A percentile compares a stretch with the other conserved stretches of the same genome.
phyloP scores from a whole-genome alignment of 805 yeast genomes.

The Starmerella lactis-condensi region DNA sequence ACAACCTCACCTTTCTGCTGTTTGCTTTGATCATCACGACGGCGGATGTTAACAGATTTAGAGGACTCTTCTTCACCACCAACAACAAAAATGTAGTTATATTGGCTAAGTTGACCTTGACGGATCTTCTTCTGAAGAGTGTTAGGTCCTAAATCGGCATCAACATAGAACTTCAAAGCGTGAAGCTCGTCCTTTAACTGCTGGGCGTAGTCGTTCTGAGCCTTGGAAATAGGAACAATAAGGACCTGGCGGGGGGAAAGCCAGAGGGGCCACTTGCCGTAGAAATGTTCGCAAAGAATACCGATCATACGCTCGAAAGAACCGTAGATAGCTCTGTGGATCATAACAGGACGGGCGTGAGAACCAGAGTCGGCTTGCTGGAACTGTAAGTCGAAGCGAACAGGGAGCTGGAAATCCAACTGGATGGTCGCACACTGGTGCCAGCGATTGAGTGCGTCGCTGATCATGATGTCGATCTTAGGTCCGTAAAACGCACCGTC shows the following conservation, averaged over 20 bases:
- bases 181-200: conserved; percentile 47
- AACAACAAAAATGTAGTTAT: conserved; percentile 89
- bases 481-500: conserved; percentile 98
- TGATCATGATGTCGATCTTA: conserved; percentile 87
- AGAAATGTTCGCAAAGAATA: conserved; percentile 90
- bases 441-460: conserved; percentile 91
- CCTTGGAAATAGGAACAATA: conserved; percentile 93
- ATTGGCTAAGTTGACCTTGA: conserved; percentile 83
- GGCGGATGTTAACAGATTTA: conserved; percentile 79
- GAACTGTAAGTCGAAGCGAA: conserved; percentile 78
- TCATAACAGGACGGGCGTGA: conserved; percentile 81
- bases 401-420: conserved; percentile 94
- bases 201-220: conserved; percentile 78
- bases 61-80: conserved; percentile 83
- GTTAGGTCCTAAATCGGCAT: conserved; percentile 83
- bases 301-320: conserved; percentile 99
- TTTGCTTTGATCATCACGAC: conserved; percentile 81
- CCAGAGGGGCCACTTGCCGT: conserved; percentile 99
- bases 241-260: conserved; percentile 95
- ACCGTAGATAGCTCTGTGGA: conserved; percentile 96
- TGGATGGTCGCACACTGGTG: conserved; percentile 98
- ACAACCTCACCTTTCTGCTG: conserved; percentile 80
- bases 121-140: conserved; percentile 97
- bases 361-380: conserved; percentile 29
- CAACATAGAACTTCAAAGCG: conserved; percentile 69